Conservation (phyloP, 164 flowering plant genomes). For the Litsea cubeba region DNA sequence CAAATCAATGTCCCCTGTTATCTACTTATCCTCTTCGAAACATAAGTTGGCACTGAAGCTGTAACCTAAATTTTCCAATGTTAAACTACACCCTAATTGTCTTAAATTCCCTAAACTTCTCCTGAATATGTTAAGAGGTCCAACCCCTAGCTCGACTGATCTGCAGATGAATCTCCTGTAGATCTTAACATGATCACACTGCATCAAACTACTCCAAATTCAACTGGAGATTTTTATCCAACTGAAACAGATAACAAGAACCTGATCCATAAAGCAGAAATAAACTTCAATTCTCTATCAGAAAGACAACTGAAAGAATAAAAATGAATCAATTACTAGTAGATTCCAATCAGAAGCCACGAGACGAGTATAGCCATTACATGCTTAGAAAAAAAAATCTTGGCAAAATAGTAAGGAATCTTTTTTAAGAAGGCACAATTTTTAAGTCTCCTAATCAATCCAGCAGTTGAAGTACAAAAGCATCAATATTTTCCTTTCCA, state of each 20-base stretch:
- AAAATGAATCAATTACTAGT: too few relatives aligned
- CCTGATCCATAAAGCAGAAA: background rate
- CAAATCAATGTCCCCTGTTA: background rate
- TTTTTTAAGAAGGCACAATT: background rate
- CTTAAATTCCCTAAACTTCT: background rate
- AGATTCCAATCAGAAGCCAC: too few relatives aligned
- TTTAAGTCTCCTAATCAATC: too few relatives aligned
- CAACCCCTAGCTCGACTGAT: background rate
- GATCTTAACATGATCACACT: background rate
- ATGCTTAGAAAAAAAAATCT: background rate
- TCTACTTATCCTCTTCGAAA: background rate
- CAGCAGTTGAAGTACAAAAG: too few relatives aligned
- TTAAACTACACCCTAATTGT: background rate
- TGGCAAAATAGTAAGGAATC: background rate
- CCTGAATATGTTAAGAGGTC: background rate
- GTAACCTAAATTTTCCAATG: background rate
- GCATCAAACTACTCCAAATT: background rate
- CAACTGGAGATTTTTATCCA: background rate
- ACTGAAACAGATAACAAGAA: background rate
- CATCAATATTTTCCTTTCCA: too few relatives aligned
- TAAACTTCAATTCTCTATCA: background rate
- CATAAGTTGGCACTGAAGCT: background rate
- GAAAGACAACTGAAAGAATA: background rate
- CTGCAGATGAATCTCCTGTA: background rate
- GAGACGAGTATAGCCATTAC: background rate